These are phyloP conservation scores for Cardamine occulta DNA, from an alignment of 345 rosid species.

Conservation along the genomic window DNA sequence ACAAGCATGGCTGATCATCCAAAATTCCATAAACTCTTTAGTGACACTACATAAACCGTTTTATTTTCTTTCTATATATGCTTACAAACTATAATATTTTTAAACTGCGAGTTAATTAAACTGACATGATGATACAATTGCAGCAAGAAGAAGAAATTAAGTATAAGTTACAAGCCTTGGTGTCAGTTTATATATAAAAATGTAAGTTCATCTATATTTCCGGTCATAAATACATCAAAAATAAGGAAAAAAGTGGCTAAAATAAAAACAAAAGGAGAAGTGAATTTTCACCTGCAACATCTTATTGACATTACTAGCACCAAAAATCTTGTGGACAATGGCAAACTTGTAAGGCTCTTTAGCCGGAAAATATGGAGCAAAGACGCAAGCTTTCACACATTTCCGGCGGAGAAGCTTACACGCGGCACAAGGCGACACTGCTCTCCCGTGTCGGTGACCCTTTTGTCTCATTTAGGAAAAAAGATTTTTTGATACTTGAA, in stretches of 20 bases:
- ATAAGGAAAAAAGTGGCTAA: not conserved
- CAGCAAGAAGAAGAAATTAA: not conserved
- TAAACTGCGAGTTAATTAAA: not conserved
- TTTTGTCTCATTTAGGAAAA: constrained; percentile 53
- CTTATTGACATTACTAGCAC: constrained; percentile 96
- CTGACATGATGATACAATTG: not conserved
- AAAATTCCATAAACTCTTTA: not conserved
- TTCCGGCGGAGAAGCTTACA: constrained; percentile 89
- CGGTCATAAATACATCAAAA: not conserved
- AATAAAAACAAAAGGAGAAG: constrained; percentile 12
- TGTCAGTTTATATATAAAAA: not conserved
- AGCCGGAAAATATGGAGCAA: constrained; percentile 91
- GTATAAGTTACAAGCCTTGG: not conserved
- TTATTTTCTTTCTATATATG: not conserved
- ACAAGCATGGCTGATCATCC: not conserved
- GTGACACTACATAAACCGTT: not conserved
- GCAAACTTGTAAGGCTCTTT: constrained; percentile 90
- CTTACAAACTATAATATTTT: not conserved
- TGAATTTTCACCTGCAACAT: constrained; percentile 70
- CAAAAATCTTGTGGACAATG: constrained; percentile 86
- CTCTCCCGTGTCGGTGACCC: constrained; percentile 56
- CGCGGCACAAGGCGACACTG: constrained; percentile 83
- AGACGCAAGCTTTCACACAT: constrained; percentile 77
- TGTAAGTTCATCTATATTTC: not conserved
- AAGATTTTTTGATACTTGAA: constrained; percentile 6